These are phyloP conservation scores for Fragaria nilgerrensis DNA, from an alignment of 306 rosid genomes.

Conservation along the genomic window DNA sequence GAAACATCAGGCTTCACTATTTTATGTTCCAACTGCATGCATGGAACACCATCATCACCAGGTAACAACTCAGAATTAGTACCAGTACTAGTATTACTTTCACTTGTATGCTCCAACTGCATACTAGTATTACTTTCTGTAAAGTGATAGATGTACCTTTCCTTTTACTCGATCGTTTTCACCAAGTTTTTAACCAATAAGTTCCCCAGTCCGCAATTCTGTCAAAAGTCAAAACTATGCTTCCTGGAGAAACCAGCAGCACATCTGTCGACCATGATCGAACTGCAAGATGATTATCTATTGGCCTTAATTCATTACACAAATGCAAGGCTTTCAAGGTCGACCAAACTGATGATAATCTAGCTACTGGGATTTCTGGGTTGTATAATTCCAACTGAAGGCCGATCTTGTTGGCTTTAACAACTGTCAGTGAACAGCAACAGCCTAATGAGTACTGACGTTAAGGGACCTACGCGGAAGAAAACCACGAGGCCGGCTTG, in stretches of 20 bases:
- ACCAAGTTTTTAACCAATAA: too few relatives aligned
- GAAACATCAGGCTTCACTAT: not conserved
- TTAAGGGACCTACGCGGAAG: not conserved
- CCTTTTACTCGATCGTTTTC: not conserved
- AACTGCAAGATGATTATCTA: not conserved
- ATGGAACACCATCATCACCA: not conserved
- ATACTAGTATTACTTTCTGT: not conserved
- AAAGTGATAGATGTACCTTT: not conserved
- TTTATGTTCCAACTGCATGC: not conserved
- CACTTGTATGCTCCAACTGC: too few relatives aligned
- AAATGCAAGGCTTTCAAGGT: not conserved
- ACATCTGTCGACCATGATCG: not conserved
- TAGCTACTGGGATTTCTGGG: not conserved
- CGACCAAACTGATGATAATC: not conserved
- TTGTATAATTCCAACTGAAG: not conserved
- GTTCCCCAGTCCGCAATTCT: not conserved
- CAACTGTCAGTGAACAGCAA: not conserved
- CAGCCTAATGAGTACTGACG: not conserved
- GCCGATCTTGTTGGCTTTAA: not conserved
- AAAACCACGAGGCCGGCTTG: not conserved
- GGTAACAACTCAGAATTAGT: not conserved
- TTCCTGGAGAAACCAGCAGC: not conserved
- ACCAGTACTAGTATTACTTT: not conserved
- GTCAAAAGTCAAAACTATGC: not conserved
- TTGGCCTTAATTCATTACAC: not conserved